A percentile compares a stretch with the other conserved stretches of the same genome.
These are phyloP conservation scores for Chionographis japonica DNA, from an alignment of 106 monocot genomes.

Conservation along the genomic window DNA sequence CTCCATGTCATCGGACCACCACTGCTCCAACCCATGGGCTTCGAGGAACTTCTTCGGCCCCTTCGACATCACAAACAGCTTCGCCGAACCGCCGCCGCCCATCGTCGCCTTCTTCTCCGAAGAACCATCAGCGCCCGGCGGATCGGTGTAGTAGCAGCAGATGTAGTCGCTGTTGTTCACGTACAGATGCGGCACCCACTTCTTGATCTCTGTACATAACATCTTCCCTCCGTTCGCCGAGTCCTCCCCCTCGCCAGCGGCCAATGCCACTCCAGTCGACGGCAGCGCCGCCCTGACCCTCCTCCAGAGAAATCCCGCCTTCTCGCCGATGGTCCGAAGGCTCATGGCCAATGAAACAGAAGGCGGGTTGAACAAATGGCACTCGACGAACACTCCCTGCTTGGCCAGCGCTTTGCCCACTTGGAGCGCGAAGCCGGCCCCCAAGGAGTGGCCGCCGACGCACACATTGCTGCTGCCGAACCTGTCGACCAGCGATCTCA, in stretches of 20 bases:
- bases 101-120: too few relatives aligned
- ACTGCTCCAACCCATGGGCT: slow-evolving; percentile 16
- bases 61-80: slow-evolving; percentile 18
- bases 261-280: not conserved
- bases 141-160: slow-evolving; percentile 13
- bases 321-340: slow-evolving; percentile 3
- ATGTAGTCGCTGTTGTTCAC: slow-evolving; percentile 15
- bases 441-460: slow-evolving; percentile 10
- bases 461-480: slow-evolving; percentile 12
- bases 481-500: slow-evolving; percentile 4
- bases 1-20: slow-evolving; percentile 18
- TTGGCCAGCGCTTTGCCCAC: slow-evolving; percentile 14
- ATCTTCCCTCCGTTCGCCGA: not conserved
- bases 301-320: slow-evolving; percentile 7
- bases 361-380: slow-evolving; percentile 13
- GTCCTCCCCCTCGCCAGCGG: not conserved
- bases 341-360: slow-evolving; percentile 15
- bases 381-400: slow-evolving; percentile 13
- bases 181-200: slow-evolving; percentile 16
- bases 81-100: not conserved
- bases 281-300: slow-evolving; percentile 6
- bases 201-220: slow-evolving; percentile 6
- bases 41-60: slow-evolving; percentile 14
- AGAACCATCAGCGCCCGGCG: not conserved
- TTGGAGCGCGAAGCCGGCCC: slow-evolving; percentile 13